A percentile compares a stretch with the other conserved stretches of the same genome.
phyloP scores from a whole-genome alignment of 768 basidiomycete species.

The Kondoa malvinella region DNA sequence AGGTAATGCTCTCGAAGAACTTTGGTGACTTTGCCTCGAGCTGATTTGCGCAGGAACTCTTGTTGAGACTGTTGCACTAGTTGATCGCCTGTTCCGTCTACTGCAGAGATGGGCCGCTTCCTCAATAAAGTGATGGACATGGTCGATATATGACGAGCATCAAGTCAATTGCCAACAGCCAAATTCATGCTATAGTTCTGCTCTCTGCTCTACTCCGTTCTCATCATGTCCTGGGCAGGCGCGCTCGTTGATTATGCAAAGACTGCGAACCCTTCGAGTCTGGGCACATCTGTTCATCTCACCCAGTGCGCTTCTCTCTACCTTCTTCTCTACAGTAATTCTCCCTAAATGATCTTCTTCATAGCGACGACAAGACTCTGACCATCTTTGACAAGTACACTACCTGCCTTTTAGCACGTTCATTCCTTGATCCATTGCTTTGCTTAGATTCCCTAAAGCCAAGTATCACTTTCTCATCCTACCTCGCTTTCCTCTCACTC shows the following conservation, averaged over 20 bases:
- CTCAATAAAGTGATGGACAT: constrained; percentile 2
- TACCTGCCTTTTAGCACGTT: constrained; percentile 7
- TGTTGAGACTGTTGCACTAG: constrained; percentile 12
- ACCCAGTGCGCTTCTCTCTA: background rate
- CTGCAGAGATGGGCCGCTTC: background rate
- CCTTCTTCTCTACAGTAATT: background rate
- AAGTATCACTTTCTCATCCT: constrained; percentile 1
- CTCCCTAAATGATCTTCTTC: background rate
- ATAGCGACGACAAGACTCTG: constrained; percentile 8
- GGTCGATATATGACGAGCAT: background rate
- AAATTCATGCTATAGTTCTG: no score
- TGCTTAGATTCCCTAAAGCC: background rate
- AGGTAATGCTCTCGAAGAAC: constrained; percentile 89
- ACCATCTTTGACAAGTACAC: constrained; percentile 17
- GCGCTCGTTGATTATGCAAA: constrained; percentile 15
- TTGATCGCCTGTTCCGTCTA: background rate
- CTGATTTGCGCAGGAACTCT: constrained; percentile 93
- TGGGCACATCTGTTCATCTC: constrained; percentile 5
- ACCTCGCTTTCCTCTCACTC: constrained; percentile 6
- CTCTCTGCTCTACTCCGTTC: background rate
- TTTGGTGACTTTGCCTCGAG: constrained; percentile 79
- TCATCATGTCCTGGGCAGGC: constrained; percentile 16
- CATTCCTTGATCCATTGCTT: background rate
- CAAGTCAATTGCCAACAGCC: background rate
- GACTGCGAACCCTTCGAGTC: constrained; percentile 3